phyloP scores from a whole-genome alignment of 805 yeast genomes.

The Starmera quercuum region DNA sequence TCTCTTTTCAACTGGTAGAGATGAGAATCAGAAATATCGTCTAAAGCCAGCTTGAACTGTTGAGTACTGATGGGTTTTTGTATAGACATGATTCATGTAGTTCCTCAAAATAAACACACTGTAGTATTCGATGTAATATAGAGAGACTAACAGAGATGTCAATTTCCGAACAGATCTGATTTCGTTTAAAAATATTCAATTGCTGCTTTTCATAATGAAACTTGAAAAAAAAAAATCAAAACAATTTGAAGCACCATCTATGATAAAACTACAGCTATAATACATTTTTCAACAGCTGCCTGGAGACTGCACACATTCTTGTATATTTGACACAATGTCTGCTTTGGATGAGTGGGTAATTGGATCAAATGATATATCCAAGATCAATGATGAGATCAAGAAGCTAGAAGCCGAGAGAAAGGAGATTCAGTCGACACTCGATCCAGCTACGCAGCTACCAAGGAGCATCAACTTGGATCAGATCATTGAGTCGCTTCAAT shows the following conservation, averaged over 20 bases:
- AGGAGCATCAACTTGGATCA: conserved; percentile 8
- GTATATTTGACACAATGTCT: not conserved
- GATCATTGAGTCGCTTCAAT: conserved; percentile 7
- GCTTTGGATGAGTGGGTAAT: conserved; percentile 6
- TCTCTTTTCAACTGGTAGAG: conserved; percentile 24
- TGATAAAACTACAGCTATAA: too few relatives aligned
- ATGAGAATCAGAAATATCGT: conserved; percentile 42
- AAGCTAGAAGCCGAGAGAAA: conserved; percentile 17
- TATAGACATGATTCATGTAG: conserved; percentile 15
- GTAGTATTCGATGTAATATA: too few relatives aligned
- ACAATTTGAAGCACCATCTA: not conserved
- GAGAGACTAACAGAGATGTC: too few relatives aligned
- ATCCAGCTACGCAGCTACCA: conserved; percentile 8
- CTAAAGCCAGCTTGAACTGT: conserved; percentile 46
- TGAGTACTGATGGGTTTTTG: conserved; percentile 31
- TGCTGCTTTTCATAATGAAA: too few relatives aligned
- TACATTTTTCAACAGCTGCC: too few relatives aligned
- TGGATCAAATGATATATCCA: conserved; percentile 18
- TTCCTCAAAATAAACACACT: not conserved
- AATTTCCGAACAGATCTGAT: too few relatives aligned
- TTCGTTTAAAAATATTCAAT: too few relatives aligned
- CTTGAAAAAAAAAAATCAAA: not conserved
- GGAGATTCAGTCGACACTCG: conserved; percentile 7
- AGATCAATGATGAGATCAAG: conserved; percentile 19
- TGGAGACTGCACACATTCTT: too few relatives aligned